Base-by-base conservation (phyloP, 345 rosid genomes). In the Populus davidiana region DNA sequence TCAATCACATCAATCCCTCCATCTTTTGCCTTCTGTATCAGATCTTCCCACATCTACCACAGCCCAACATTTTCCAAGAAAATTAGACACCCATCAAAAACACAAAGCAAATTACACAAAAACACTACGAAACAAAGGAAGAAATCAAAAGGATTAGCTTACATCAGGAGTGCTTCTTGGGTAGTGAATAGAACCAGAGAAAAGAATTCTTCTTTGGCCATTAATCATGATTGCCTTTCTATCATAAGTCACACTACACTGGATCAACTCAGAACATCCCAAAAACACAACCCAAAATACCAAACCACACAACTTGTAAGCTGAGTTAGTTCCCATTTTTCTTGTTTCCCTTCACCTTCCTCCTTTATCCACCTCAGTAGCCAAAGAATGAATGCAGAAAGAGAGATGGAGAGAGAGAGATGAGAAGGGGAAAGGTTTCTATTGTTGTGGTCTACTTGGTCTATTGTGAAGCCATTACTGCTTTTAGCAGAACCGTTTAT, bases 1-100 rank as follows among this genome's bases (percentile, higher is more conserved):
- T 96, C 99, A 69, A 96, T 86, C 74, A 92, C 98, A 86, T 96
- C 99, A 9, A 96, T 33, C 11, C 98, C 99, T 78, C 98, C 99
- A 75, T 92, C 91, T 82, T 94, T 96, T 5, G 99, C 99, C 89
- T 96, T 96, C 91, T 81, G 90, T 81, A 96, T 92, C 84, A 96
- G 94, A 91, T 88, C 94, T 85, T 92, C 98, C 99, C 99, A 96
- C 99, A 96, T 96, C 99, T 94, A 77, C 85, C 67, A 74, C 69
- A 72, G 54, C 3, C 65, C 59, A 18, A 64, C 47, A 17, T 63
- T 73, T 73, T 25, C 70, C 72, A 61, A 29, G 6, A 69, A 59
- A 27, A 72, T 36, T 63, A 75, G 76, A 52, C 20, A 77, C 63
- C 33, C 59, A n/a, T 33, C 10, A 54, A 14, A 56, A 18, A 71